Conservation (phyloP, 176 grass and related monocot species). For the Themeda triandra region DNA sequence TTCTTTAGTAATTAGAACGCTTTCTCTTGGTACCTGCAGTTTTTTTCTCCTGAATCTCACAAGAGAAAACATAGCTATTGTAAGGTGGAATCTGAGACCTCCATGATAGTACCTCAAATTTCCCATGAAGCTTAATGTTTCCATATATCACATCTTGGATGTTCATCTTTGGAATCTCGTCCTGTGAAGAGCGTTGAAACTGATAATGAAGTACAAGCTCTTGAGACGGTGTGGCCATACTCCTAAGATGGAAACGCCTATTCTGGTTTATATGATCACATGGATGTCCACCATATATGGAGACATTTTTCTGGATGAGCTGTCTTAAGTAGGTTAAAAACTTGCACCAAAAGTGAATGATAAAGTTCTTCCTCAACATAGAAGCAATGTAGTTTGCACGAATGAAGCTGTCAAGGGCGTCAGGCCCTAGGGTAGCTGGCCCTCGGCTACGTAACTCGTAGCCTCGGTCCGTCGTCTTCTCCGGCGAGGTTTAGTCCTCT, state of each 20-base stretch:
- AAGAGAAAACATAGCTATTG: not conserved
- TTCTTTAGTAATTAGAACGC: too few relatives aligned
- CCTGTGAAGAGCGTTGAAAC: not conserved
- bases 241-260: not conserved
- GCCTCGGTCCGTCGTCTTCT: too few relatives aligned
- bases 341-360: not conserved
- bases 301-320: not conserved
- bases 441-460: too few relatives aligned
- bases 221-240: not conserved
- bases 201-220: not conserved
- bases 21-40: not conserved
- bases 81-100: not conserved
- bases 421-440: too few relatives aligned
- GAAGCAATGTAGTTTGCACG: not conserved
- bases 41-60: not conserved
- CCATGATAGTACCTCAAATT: not conserved
- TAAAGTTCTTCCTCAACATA: not conserved
- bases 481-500: too few relatives aligned
- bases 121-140: not conserved
- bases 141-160: not conserved
- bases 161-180: not conserved
- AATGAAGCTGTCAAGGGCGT: not conserved
- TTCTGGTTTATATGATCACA: not conserved
- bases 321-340: not conserved
- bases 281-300: not conserved